Conservation (phyloP, 1,284 basidiomycete species). For the Ceratobasidium sp. region DNA sequence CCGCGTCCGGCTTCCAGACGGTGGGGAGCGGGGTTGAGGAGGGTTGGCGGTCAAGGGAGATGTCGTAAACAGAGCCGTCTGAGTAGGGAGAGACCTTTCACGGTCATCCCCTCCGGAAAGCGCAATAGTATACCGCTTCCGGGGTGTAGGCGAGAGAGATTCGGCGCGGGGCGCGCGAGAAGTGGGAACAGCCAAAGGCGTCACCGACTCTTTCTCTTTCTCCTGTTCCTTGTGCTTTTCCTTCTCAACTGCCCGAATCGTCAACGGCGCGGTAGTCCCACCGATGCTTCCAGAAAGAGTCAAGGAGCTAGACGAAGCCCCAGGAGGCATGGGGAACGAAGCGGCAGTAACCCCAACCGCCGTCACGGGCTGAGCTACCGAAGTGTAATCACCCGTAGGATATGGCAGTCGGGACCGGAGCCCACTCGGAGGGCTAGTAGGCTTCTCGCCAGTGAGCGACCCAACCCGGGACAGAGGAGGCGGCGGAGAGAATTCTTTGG, state of each 20-base stretch:
- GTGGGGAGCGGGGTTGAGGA: slow-evolving; percentile 7
- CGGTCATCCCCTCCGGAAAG: slow-evolving; percentile 70
- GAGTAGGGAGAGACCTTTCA: slow-evolving; percentile 19
- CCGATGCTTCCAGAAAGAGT: slow-evolving; percentile 17
- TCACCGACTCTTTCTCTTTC: slow-evolving; percentile 22
- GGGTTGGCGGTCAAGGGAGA: slow-evolving; percentile 53
- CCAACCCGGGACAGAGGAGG: slow-evolving; percentile 28
- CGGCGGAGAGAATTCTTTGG: slow-evolving; percentile 40
- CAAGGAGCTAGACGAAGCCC: slow-evolving; percentile 37
- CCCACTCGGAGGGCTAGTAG: slow-evolving; percentile 24
- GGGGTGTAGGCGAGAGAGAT: slow-evolving; percentile 58
- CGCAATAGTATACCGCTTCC: slow-evolving; percentile 85
- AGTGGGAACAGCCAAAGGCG: slow-evolving; percentile 23
- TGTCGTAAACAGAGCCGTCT: slow-evolving; percentile 48
- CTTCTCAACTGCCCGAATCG: slow-evolving; percentile 13
- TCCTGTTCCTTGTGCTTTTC: slow-evolving; percentile 42
- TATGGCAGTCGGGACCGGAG: slow-evolving; percentile 70
- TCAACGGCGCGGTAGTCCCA: slow-evolving; percentile 30
- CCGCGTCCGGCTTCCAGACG: slow-evolving; percentile 21
- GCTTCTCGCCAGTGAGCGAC: slow-evolving; percentile 2
- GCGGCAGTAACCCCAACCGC: slow-evolving; percentile 52
- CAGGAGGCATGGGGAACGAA: slow-evolving; percentile 45
- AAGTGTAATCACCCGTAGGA: slow-evolving; percentile 82
- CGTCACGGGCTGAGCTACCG: slow-evolving; percentile 61
- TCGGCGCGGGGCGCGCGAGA: slow-evolving; percentile 38